A percentile compares a stretch with the other conserved stretches of the same genome.
phyloP scores from a whole-genome alignment of 305 asterid genomes.

The Fraxinus paxiana region DNA sequence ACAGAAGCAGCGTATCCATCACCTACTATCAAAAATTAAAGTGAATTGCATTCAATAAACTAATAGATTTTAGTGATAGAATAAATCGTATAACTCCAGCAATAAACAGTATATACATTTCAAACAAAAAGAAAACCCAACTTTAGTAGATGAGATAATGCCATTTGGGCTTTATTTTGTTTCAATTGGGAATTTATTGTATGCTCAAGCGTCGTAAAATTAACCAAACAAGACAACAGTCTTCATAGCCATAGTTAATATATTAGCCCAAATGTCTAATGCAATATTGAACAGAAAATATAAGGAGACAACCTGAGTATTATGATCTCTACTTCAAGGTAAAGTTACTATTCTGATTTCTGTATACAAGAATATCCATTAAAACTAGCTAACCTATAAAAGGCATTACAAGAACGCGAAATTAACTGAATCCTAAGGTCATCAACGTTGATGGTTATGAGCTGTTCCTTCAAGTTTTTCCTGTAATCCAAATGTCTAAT shows the following conservation, averaged over 20 bases:
- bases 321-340: neutral
- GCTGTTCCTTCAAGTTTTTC: neutral
- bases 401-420: neutral
- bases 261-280: neutral
- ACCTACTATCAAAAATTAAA: neutral
- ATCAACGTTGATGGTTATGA: neutral
- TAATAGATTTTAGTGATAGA: neutral
- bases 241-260: neutral
- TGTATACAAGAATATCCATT: neutral
- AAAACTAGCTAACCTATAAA: neutral
- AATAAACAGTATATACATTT: neutral
- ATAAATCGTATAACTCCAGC: neutral
- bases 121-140: neutral
- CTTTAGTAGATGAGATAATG: neutral
- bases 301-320: neutral
- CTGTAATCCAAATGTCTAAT: neutral
- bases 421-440: neutral
- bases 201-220: neutral
- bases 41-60: neutral
- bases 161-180: neutral
- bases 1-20: neutral
- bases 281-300: neutral
- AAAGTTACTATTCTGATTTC: neutral
- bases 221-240: neutral
- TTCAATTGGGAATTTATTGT: neutral